Conservation (phyloP, 2,329 filamentous ascomycete species). For the Diatrype stigma region DNA sequence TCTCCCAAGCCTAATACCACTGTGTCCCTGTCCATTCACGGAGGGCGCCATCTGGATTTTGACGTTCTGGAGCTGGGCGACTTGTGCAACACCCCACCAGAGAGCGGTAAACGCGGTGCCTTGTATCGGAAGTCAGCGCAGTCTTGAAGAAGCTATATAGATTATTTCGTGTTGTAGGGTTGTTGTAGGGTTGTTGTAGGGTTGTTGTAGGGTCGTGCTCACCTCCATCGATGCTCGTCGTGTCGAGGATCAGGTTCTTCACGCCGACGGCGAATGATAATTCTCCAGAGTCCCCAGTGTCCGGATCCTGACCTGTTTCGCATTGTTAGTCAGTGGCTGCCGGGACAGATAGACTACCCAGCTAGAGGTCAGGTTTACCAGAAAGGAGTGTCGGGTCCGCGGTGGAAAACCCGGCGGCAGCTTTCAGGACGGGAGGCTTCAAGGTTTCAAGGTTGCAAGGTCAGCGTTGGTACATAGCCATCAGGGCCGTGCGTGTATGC, state of each 20-base stretch:
- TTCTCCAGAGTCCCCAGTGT: slow-evolving; percentile 29
- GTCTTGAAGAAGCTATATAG: background rate
- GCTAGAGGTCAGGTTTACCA: slow-evolving; percentile 16
- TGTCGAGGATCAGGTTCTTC: slow-evolving; percentile 41
- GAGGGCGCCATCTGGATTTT: slow-evolving; percentile 37
- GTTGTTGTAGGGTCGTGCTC: slow-evolving; percentile 2
- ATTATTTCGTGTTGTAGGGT: too few species aligned
- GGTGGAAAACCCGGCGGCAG: slow-evolving; percentile 30
- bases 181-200: too few species aligned
- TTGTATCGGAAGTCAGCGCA: slow-evolving; percentile 9
- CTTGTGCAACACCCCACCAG: slow-evolving; percentile 42
- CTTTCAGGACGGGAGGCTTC: slow-evolving; percentile 38
- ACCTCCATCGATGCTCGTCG: slow-evolving; percentile 32
- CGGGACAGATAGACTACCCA: background rate
- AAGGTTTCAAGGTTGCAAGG: background rate
- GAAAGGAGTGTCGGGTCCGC: slow-evolving; percentile 29
- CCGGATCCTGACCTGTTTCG: slow-evolving; percentile 30
- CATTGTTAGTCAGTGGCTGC: slow-evolving; percentile 7
- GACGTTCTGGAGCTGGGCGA: slow-evolving; percentile 37
- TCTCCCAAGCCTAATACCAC: slow-evolving; percentile 35
- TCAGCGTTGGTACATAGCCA: background rate
- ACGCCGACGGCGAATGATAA: slow-evolving; percentile 38
- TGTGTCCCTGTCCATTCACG: slow-evolving; percentile 33
- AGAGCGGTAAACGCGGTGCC: slow-evolving; percentile 35
- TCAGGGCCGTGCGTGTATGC: background rate